Conservation (phyloP, 106 monocot species). For the Triglochin maritima region DNA sequence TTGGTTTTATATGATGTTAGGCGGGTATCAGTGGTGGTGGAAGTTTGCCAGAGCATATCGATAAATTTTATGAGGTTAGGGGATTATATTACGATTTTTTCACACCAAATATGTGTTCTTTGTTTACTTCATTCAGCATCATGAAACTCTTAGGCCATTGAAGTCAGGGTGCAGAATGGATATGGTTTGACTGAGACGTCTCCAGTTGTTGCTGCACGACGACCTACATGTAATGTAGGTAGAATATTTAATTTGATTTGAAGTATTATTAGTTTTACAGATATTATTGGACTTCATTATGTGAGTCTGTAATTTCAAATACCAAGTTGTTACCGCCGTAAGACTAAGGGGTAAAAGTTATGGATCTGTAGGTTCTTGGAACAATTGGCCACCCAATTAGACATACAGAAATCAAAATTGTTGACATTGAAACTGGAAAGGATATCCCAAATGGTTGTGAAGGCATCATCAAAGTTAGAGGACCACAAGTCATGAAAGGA, state of each 20-base stretch:
- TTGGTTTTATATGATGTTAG: conserved; percentile 15
- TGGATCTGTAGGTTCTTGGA: conserved; percentile 67
- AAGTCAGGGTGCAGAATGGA: conserved; percentile 78
- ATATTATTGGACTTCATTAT: neutral
- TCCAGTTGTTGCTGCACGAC: conserved; percentile 63
- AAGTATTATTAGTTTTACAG: neutral
- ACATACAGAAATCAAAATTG: conserved; percentile 70
- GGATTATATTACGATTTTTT: neutral
- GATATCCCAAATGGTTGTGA: conserved; percentile 62
- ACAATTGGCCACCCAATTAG: conserved; percentile 69
- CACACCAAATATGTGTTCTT: neutral
- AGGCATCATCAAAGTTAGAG: conserved; percentile 80
- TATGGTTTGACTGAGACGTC: conserved; percentile 98
- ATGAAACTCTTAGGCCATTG: conserved; percentile 57
- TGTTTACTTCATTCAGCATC: neutral
- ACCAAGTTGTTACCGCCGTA: no score
- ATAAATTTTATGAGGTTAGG: conserved; percentile 88
- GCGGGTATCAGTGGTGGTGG: conserved; percentile 96
- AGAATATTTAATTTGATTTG: neutral
- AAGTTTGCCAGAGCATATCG: conserved; percentile 66
- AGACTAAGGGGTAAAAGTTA: no score
- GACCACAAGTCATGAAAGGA: conserved; percentile 94
- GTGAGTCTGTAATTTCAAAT: no score
- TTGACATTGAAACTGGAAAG: conserved; percentile 48
- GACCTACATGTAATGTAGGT: conserved; percentile 65